Evolutionary conservation across 306 rosid genomes (phyloP).

Genomic region (Senna tora): DNA sequence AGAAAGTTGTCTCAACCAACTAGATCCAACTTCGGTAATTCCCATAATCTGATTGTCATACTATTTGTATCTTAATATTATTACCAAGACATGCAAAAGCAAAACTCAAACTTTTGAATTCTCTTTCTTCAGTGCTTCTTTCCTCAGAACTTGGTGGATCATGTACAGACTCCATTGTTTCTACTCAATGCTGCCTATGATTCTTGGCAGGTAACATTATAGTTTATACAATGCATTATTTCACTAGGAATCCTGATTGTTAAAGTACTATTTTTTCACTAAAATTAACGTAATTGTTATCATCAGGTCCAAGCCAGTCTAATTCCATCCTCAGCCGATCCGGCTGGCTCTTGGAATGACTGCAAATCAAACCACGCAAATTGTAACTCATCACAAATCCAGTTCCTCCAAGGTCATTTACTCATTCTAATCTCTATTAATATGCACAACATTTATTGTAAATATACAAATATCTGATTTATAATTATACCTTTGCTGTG

Average conservation of each 20-base stretch:
- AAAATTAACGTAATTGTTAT: conserved; percentile 23
- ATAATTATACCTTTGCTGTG: conserved; percentile 19
- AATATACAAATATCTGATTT: conserved; percentile 9
- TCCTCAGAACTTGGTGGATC: conserved; percentile 73
- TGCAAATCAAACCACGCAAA: conserved; percentile 78
- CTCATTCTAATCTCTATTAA: conserved; percentile 26
- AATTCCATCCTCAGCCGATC: conserved; percentile 82
- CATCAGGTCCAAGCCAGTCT: conserved; percentile 81
- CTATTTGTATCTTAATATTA: conserved; percentile 18
- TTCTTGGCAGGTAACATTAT: conserved; percentile 88
- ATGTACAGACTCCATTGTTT: conserved; percentile 80
- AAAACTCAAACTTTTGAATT: neutral
- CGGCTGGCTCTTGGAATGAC: conserved; percentile 69
- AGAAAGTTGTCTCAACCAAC: conserved; percentile 52
- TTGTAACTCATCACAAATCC: conserved; percentile 78
- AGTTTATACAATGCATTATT: neutral
- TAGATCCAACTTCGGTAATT: conserved; percentile 77
- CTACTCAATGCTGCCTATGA: conserved; percentile 92
- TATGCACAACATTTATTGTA: neutral
- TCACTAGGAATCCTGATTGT: neutral
- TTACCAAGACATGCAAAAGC: conserved; percentile 22
- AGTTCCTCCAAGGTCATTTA: conserved; percentile 86
- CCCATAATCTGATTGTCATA: conserved; percentile 36
- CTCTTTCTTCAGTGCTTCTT: conserved; percentile 75
- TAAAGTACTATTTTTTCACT: conserved; percentile 4